Evolutionary conservation across 75 land plant species (phyloP), one percentile per base, ranked within the genome.

Genomic region (Cryptomeria japonica): DNA sequence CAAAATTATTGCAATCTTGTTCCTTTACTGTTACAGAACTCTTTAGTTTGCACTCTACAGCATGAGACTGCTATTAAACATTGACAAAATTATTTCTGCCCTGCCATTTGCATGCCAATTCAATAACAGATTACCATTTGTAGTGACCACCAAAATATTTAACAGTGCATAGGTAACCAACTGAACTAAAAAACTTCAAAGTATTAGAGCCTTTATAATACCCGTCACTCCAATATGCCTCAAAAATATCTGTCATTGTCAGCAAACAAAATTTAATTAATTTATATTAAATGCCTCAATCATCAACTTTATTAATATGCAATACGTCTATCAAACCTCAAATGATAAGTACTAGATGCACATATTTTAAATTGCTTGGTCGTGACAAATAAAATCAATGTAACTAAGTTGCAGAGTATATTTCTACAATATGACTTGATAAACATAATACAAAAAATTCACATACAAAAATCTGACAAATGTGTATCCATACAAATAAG

Each of bases 161-260:
- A 44, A 2, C 5, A 44, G 84, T 46, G 4, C 14, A 46, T 42
- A 44, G 32, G 42, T n/a, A 13, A 32, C 47, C 47, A 28, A n/a
- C 84, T 46, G 51, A 28, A 28, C 31, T 4, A 82, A 44, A 82
- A 82, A 46, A 46, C 28, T 82, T n/a, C 46, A 19, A 44, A 34
- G 14, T 28, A 46, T 82, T 82, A 46, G 14, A 44, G 84, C 84
- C 13, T 19, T 46, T 46, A 46, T 31, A 82, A 25, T 25, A 11
- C 14, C 42, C 53, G 3, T 11, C 32, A 18, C 49, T 28, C 28
- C n/a, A 32, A 5, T 82, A 28, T 82, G 53, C 51, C 51, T 82
- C 84, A 46, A 82, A 82, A 44, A 13, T 80, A 44, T 46, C 84
- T 82, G 84, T n/a, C 47, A 44, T 82, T 82, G 47, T n/a, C 84